Evolutionary conservation across 495 filamentous ascomycete species (phyloP).

Genomic region (Cercophora sp.): DNA sequence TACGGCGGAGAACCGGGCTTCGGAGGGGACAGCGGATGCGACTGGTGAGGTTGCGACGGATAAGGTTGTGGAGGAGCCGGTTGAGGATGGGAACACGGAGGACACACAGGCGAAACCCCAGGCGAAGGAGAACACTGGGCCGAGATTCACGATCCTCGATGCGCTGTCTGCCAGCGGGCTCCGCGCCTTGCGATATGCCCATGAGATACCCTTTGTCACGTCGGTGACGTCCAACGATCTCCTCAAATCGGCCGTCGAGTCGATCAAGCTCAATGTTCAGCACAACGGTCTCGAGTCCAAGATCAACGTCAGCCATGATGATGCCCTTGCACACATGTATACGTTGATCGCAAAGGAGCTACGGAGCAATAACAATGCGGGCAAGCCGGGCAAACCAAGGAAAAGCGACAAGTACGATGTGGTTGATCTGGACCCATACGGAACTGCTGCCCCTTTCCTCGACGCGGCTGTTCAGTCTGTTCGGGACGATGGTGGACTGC

Average conservation of each 20-base stretch:
- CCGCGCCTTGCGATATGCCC: constrained; percentile 84
- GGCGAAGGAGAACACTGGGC: constrained; percentile 15
- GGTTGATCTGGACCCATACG: constrained; percentile 96
- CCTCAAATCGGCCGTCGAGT: constrained; percentile 66
- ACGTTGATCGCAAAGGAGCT: constrained; percentile 44
- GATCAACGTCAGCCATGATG: constrained; percentile 67
- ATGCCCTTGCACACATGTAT: constrained; percentile 93
- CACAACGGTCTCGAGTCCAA: constrained; percentile 71
- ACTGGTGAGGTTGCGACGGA: too few species aligned
- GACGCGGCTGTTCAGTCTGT: constrained; percentile 84
- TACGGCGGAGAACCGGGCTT: constrained; percentile 7
- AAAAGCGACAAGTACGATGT: constrained; percentile 68
- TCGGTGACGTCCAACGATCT: constrained; percentile 87
- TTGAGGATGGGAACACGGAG: not conserved
- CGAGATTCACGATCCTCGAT: constrained; percentile 78
- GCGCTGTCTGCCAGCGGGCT: constrained; percentile 93
- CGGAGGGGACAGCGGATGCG: constrained; percentile 19
- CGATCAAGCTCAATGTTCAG: constrained; percentile 76
- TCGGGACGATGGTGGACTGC: constrained; percentile 75
- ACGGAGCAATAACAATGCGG: constrained; percentile 24
- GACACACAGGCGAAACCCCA: constrained; percentile 4
- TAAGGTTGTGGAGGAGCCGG: too few species aligned
- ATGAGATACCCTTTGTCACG: constrained; percentile 80
- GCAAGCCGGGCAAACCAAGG: constrained; percentile 22
- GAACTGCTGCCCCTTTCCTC: constrained; percentile 83